A percentile compares a stretch with the other conserved stretches of the same genome.
These are phyloP conservation scores for Suhomyces maxii DNA, from an alignment of 1,139 yeast genomes.

Conservation along the genomic window DNA sequence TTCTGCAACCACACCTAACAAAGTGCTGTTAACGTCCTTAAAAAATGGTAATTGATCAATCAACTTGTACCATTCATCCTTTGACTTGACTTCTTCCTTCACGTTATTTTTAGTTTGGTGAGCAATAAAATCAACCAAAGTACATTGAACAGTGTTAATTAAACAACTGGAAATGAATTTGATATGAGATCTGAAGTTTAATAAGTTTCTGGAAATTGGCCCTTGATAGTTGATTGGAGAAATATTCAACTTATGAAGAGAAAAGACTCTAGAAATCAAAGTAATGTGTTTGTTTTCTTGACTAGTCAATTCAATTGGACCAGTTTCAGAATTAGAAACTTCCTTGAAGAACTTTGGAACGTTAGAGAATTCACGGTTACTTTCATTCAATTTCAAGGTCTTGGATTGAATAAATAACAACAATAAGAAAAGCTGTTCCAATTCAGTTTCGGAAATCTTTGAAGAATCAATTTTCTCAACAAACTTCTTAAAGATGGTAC, in stretches of 20 bases:
- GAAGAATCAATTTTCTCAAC: conserved; percentile 27
- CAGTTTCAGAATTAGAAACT: conserved; percentile 11
- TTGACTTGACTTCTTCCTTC: conserved; percentile 36
- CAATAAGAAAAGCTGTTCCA: conserved; percentile 44
- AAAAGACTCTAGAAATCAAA: conserved; percentile 58
- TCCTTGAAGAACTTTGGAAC: conserved; percentile 41
- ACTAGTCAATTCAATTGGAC: conserved; percentile 29
- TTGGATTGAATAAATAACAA: conserved; percentile 42
- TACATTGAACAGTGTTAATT: conserved; percentile 56
- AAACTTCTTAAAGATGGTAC: conserved; percentile 48
- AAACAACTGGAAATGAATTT: conserved; percentile 52
- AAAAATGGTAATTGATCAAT: conserved; percentile 64
- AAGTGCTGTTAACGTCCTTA: conserved; percentile 43
- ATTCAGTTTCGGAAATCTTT: conserved; percentile 21
- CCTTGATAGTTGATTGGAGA: conserved; percentile 67
- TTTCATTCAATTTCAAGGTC: conserved; percentile 30
- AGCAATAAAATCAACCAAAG: conserved; percentile 52
- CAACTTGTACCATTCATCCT: conserved; percentile 58
- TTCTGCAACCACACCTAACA: conserved; percentile 46
- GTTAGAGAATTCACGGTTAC: conserved; percentile 32
- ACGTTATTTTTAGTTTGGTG: conserved; percentile 52
- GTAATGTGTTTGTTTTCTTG: conserved; percentile 39
- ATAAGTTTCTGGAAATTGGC: conserved; percentile 63
- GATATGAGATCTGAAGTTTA: conserved; percentile 67
- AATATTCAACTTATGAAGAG: conserved; percentile 51